These are phyloP conservation scores for Suillus subluteus DNA, from an alignment of 768 basidiomycete species.

Conservation along the genomic window DNA sequence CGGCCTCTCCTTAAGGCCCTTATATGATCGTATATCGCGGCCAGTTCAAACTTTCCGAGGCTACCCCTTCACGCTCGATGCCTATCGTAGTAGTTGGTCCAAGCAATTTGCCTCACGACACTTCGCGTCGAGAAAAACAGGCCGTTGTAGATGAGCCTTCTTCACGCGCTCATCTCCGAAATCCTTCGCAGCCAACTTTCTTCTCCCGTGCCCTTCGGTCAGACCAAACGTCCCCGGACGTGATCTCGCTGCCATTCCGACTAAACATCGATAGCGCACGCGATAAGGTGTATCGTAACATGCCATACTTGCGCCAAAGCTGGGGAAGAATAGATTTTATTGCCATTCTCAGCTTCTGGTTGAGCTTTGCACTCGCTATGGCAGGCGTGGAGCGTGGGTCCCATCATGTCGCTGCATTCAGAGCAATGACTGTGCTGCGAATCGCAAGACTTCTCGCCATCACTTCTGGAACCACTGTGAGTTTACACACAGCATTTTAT, in stretches of 20 bases:
- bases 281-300: slow-evolving; percentile 61
- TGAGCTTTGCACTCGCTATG: slow-evolving; percentile 73
- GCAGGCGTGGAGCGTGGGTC: slow-evolving; percentile 65
- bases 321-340: slow-evolving; percentile 92
- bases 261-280: slow-evolving; percentile 59
- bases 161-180: slow-evolving; percentile 43
- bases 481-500: slow-evolving; percentile 27
- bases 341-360: slow-evolving; percentile 88
- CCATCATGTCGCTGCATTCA: slow-evolving; percentile 83
- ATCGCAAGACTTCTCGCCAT: slow-evolving; percentile 82
- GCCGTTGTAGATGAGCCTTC: background rate
- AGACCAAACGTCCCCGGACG: slow-evolving; percentile 42
- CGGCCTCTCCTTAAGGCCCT: slow-evolving; percentile 44
- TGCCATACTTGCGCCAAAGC: slow-evolving; percentile 90
- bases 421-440: slow-evolving; percentile 86
- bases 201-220: slow-evolving; percentile 52
- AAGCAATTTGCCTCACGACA: background rate
- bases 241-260: slow-evolving; percentile 62
- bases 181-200: slow-evolving; percentile 52
- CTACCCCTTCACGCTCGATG: slow-evolving; percentile 22
- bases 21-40: slow-evolving; percentile 51
- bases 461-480: slow-evolving; percentile 88
- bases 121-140: background rate
- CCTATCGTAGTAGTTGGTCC: background rate
- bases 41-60: slow-evolving; percentile 55